phyloP scores from a whole-genome alignment of 352 stramenopile genomes.

The Elongisporangium senticosum region DNA sequence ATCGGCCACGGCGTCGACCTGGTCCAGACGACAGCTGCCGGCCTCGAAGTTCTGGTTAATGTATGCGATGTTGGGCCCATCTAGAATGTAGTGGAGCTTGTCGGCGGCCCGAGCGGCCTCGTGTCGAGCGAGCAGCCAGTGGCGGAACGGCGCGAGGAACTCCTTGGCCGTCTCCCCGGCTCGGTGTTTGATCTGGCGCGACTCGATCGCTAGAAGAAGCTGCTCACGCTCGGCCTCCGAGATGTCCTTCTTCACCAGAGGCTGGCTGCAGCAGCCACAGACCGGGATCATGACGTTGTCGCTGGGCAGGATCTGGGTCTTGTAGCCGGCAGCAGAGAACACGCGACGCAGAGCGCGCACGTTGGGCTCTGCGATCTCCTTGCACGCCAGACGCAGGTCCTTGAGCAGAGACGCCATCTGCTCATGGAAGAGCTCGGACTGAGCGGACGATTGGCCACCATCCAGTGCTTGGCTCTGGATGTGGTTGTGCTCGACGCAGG shows the following conservation, averaged over 20 bases:
- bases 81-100: slow-evolving; percentile 87
- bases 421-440: slow-evolving; percentile 23
- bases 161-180: slow-evolving; percentile 37
- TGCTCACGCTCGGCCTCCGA: slow-evolving; percentile 29
- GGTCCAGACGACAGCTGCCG: slow-evolving; percentile 91
- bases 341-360: slow-evolving; percentile 28
- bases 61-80: slow-evolving; percentile 98
- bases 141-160: slow-evolving; percentile 56
- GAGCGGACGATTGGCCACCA: neutral
- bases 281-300: slow-evolving; percentile 31
- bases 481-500: slow-evolving; percentile 29
- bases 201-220: slow-evolving; percentile 55
- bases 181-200: slow-evolving; percentile 36
- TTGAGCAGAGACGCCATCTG: slow-evolving; percentile 59
- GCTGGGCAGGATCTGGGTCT: slow-evolving; percentile 24
- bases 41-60: slow-evolving; percentile 94
- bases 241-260: slow-evolving; percentile 40
- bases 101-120: slow-evolving; percentile 17
- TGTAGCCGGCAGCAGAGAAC: slow-evolving; percentile 35
- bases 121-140: slow-evolving; percentile 51
- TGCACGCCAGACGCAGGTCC: slow-evolving; percentile 49
- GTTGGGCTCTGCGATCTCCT: slow-evolving; percentile 48
- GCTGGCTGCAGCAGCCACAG: slow-evolving; percentile 33
- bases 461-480: slow-evolving; percentile 4
- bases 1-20: slow-evolving; percentile 91